phyloP scores from a whole-genome alignment of 2,329 filamentous ascomycete species.

The Cadophora sp. region DNA sequence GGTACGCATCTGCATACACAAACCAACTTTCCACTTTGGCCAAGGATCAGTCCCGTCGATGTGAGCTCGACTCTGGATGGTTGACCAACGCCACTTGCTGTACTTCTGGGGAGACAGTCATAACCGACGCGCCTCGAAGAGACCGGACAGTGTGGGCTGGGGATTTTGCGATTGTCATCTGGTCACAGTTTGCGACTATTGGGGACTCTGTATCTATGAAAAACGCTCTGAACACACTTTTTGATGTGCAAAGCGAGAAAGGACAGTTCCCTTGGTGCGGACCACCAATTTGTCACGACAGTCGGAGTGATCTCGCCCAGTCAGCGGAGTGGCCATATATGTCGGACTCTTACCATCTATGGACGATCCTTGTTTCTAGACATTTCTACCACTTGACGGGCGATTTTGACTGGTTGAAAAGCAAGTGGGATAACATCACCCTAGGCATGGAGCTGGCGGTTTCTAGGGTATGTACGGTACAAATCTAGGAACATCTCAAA shows the following conservation, averaged over 20 bases:
- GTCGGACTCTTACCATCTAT: conserved; percentile 27
- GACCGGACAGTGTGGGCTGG: conserved; percentile 63
- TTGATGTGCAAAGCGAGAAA: conserved; percentile 45
- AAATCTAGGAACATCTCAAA: too few relatives aligned
- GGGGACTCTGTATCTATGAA: conserved; percentile 58
- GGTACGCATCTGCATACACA: conserved; percentile 56
- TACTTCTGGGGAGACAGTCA: conserved; percentile 45
- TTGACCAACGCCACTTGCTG: conserved; percentile 51
- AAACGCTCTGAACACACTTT: conserved; percentile 54
- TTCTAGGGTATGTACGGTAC: background rate
- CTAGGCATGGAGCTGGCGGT: conserved; percentile 4
- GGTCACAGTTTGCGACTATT: conserved; percentile 60
- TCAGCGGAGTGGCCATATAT: conserved; percentile 23
- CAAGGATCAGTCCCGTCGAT: conserved; percentile 41
- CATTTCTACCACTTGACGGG: conserved; percentile 41
- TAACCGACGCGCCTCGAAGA: conserved; percentile 60
- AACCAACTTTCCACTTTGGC: conserved; percentile 38
- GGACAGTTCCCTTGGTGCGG: conserved; percentile 57
- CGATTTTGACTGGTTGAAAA: conserved; percentile 35
- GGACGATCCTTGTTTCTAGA: conserved; percentile 25
- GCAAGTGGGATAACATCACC: background rate
- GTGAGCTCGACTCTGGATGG: conserved; percentile 33
- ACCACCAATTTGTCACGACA: conserved; percentile 47
- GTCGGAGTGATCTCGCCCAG: conserved; percentile 28
- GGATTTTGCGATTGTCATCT: conserved; percentile 53